A percentile compares a stretch with the other conserved stretches of the same genome.
These are phyloP conservation scores for Boletus sp. DNA, from an alignment of 1,284 basidiomycete species.

Conservation along the genomic window DNA sequence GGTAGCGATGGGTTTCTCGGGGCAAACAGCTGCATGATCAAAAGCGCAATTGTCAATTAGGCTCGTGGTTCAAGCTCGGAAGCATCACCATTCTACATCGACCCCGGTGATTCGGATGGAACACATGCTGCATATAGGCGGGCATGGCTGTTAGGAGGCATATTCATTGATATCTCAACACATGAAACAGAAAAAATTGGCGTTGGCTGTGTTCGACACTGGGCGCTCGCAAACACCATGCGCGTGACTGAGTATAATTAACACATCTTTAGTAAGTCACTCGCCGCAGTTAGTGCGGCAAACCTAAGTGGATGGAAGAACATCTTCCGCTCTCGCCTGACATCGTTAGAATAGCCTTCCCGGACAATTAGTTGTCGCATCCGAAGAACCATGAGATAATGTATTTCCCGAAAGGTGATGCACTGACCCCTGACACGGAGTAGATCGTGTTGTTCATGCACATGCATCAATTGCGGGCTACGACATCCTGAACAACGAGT, in stretches of 20 bases:
- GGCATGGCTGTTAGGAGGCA: background rate
- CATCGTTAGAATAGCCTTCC: background rate
- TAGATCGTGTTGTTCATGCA: background rate
- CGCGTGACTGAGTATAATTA: background rate
- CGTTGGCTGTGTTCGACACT: background rate
- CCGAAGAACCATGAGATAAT: background rate
- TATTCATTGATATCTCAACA: background rate
- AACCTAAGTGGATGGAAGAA: background rate
- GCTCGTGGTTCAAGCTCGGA: background rate
- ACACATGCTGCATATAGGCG: background rate
- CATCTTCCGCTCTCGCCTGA: background rate
- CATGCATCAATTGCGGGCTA: background rate
- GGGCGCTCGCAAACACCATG: background rate
- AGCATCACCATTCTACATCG: background rate
- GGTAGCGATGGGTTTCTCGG: background rate
- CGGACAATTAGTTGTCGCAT: background rate
- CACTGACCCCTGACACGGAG: background rate
- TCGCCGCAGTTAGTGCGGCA: background rate
- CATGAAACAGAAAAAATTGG: background rate
- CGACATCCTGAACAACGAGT: background rate
- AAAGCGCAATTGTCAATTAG: background rate
- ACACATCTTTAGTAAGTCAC: background rate
- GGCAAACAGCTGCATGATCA: background rate
- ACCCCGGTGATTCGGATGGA: background rate
- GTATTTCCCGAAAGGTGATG: background rate